Evolutionary conservation across 1,139 yeast genomes (phyloP), one percentile per base, ranked within the genome.

Genomic region (Yamadazyma diddensiae): DNA sequence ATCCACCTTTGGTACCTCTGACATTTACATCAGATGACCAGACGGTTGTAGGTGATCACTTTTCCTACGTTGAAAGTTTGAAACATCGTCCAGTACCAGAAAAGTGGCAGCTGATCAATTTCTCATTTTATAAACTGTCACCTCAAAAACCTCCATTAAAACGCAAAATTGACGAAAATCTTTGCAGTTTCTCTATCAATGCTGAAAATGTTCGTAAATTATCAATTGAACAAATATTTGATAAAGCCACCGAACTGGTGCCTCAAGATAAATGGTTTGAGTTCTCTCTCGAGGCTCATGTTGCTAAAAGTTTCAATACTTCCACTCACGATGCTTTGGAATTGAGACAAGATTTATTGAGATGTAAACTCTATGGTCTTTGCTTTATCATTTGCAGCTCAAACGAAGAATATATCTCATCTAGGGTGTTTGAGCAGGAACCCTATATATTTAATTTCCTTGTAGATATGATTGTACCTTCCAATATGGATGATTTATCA

Each of bases 391-490:
- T 71, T 15, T 73, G 79, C 43, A 63, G 77, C 33, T 75, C 78
- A 32, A 58, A 62, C 7, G 62, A 65, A 33, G 75, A 79, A 25
- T 71, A 73, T 25, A 73, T 84, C 15, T 76, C 83, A 3, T 70
- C 85, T 8, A 69, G 77, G 35, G 65, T 88, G 14, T 78, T 86
- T 46, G 88, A 83, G 41, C 66, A 79, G 2, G 90, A 85, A 46
- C 94, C 95, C 6, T 78, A 82, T 44, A 66, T 87, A 8, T 70
- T 88, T 49, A 77, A 78, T 35, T 80, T 81, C 41, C 59, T 87
- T 38, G 81, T 83, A 22, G 94, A 82, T 35, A 62, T 87, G 37
- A 66, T 86, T 14, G 59, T 54, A 35, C 72, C 73, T 1, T 79
- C 82, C 24, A 74, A 83, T 12, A 76, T 77, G 24, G 70, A 70